These are phyloP conservation scores for Elsinoe batatas DNA, from an alignment of 2,329 filamentous ascomycete genomes.

Conservation along the genomic window DNA sequence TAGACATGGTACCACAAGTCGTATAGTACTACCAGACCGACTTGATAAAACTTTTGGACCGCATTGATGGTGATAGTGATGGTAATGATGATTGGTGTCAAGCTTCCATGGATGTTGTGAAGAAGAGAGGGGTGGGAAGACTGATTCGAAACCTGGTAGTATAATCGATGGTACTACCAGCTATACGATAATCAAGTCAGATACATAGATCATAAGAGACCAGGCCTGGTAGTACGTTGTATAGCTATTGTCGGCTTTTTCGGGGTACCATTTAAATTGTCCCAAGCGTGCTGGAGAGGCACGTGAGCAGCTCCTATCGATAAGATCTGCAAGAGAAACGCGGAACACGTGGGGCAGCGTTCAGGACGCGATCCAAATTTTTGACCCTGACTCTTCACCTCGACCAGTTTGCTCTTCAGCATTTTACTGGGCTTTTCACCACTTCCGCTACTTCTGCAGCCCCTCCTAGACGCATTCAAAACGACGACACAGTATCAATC, in stretches of 20 bases:
- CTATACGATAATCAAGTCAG: too few relatives aligned
- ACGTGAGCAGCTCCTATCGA: slow-evolving; percentile 8
- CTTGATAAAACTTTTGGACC: neutral
- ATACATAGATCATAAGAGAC: too few relatives aligned
- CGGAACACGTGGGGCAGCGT: slow-evolving; percentile 10
- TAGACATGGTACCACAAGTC: neutral
- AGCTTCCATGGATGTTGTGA: too few relatives aligned
- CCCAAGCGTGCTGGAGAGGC: too few relatives aligned
- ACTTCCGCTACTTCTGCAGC: neutral
- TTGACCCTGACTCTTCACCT: neutral
- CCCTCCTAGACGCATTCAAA: neutral
- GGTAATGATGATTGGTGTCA: too few relatives aligned
- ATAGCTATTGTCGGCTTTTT: too few relatives aligned
- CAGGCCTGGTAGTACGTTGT: too few relatives aligned
- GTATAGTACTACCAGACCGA: neutral
- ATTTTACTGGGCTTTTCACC: neutral
- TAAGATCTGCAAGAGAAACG: neutral
- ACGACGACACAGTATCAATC: neutral
- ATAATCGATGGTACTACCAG: too few relatives aligned
- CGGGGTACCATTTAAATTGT: too few relatives aligned
- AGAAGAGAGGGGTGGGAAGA: neutral
- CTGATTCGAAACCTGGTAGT: too few relatives aligned
- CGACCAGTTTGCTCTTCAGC: neutral
- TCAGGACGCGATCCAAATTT: neutral
- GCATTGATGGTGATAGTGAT: neutral